Conservation (phyloP, 495 filamentous ascomycete genomes). For the Parathielavia hyrcaniae region DNA sequence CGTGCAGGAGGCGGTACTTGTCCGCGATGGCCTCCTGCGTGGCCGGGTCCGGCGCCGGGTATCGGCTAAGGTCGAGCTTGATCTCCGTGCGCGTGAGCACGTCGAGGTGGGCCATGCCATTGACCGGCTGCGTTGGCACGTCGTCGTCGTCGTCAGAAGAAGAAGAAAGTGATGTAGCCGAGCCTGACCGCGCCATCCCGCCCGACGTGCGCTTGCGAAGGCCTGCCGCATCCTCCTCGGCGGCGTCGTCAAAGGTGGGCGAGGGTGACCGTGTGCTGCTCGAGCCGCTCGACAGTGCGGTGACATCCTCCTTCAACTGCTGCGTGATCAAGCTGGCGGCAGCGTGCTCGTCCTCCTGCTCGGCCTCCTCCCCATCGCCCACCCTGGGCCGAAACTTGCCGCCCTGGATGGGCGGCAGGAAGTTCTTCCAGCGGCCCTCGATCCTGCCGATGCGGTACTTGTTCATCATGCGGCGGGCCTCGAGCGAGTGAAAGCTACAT, state of each 20-base stretch:
- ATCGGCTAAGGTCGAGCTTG: conserved; percentile 68
- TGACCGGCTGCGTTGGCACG: conserved; percentile 22
- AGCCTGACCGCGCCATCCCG: conserved; percentile 27
- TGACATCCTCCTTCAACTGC: conserved; percentile 11
- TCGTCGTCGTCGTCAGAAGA: conserved; percentile 37
- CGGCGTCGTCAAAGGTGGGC: conserved; percentile 65
- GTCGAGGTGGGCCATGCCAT: conserved; percentile 60
- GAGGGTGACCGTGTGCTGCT: conserved; percentile 48
- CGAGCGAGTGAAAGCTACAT: conserved; percentile 75
- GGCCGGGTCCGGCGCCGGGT: conserved; percentile 67
- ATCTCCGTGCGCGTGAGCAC: conserved; percentile 68
- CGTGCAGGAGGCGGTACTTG: conserved; percentile 71
- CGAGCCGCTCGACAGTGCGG: conserved; percentile 37
- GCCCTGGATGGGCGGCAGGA: conserved; percentile 87
- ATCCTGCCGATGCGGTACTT: conserved; percentile 79
- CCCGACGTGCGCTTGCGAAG: conserved; percentile 12
- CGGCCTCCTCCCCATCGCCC: conserved; percentile 28
- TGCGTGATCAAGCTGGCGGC: conserved; percentile 38
- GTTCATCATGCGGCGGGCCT: conserved; percentile 70
- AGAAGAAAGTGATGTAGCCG: conserved; percentile 40
- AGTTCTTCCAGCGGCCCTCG: conserved; percentile 79
- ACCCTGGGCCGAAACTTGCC: conserved; percentile 61
- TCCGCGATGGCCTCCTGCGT: conserved; percentile 73
- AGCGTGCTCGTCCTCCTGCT: conserved; percentile 38
- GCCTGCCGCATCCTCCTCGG: conserved; percentile 30